Evolutionary conservation across 179 eudicot species (phyloP), one percentile per base, ranked within the genome.

Genomic region (Patellifolia procumbens): DNA sequence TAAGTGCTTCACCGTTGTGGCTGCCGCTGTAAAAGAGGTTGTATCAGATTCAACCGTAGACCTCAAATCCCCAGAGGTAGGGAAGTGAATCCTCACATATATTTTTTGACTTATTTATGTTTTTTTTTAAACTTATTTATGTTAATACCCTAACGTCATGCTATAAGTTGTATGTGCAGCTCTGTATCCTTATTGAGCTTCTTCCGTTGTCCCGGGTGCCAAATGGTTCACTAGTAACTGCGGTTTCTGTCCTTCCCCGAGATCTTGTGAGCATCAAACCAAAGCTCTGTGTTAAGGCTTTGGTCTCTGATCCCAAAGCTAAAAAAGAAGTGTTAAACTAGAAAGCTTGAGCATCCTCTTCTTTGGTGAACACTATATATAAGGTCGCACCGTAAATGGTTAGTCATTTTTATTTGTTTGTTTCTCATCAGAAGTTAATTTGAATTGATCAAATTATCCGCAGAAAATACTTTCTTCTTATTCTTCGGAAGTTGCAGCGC

Each of bases 21-120:
- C 91, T 19, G 84, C 85, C 45, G 91, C 97, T 32, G 87, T 90
- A 69, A 90, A 89, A 77, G 83, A 72, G 53, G 84, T 43, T 19
- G 75, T 92, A 20, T 60, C 89, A 49, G 91, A 92, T 83, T 84
- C 92, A 77, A 79, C 85, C 1, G 95, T 88, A 49, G 94, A 92
- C 80, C 87, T 92, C 71, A 89, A 86, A 83, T 83, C 79, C 73
- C 97, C 97, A 6, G 91, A 89, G 94, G 97, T 39, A 39, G 43
- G 6, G 43, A 39, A 77, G n/a, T 67, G 16, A 75, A 52, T 69
- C 24, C 28, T 29, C 37, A 37, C 43, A 39, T 39, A 39, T 39
- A 9, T 39, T 39, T n/a, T n/a, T n/a, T n/a, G n/a, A n/a, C n/a
- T n/a, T n/a, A n/a, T n/a, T n/a, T n/a, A n/a, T n/a, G n/a, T n/a